These are phyloP conservation scores for Oryza glumipatula DNA, from an alignment of 176 grass and related monocot genomes.

Conservation along the genomic window DNA sequence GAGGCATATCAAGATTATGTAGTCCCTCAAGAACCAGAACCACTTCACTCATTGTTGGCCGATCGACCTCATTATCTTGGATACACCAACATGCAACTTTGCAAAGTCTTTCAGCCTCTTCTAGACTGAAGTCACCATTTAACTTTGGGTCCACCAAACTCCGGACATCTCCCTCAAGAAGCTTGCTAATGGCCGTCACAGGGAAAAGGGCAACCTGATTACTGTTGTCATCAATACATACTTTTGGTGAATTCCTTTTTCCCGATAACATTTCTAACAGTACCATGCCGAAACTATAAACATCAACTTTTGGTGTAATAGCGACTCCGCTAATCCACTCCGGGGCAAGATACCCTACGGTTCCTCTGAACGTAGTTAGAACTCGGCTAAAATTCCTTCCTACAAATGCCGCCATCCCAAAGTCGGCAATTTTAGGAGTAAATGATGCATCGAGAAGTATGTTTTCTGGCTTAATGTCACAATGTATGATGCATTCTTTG, in stretches of 20 bases:
- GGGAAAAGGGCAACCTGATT: not conserved
- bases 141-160: not conserved
- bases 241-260: slow-evolving; percentile 34
- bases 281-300: slow-evolving; percentile 61
- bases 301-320: slow-evolving; percentile 47
- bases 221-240: not conserved
- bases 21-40: not conserved
- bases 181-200: not conserved
- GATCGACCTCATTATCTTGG: not conserved
- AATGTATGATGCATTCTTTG: slow-evolving; percentile 53
- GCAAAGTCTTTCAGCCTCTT: not conserved
- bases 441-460: slow-evolving; percentile 38
- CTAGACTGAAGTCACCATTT: not conserved
- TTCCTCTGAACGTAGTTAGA: slow-evolving; percentile 51
- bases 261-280: slow-evolving; percentile 48
- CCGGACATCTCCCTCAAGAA: not conserved
- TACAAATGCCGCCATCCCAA: slow-evolving; percentile 50
- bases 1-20: not conserved
- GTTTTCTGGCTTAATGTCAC: slow-evolving; percentile 50
- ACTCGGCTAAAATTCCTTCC: slow-evolving; percentile 52
- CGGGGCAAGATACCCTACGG: slow-evolving; percentile 44
- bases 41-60: not conserved
- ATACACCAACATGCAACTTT: not conserved
- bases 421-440: slow-evolving; percentile 53
- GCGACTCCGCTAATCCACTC: slow-evolving; percentile 49